phyloP scores from a whole-genome alignment of 2,329 filamentous ascomycete species.

The Calonectria pseudoreteaudii region DNA sequence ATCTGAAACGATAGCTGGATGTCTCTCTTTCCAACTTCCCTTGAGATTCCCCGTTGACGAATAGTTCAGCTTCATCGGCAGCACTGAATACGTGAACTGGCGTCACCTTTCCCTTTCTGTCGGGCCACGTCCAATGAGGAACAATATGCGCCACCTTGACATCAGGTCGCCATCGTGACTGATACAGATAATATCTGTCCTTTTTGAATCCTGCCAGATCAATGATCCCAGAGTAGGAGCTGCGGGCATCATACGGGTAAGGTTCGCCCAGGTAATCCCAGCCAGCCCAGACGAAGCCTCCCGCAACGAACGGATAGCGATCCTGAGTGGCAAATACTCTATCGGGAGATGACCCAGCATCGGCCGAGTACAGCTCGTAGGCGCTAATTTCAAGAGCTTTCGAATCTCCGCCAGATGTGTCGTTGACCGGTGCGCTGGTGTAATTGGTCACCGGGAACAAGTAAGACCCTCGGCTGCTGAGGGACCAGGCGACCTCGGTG shows the following conservation, averaged over 20 bases:
- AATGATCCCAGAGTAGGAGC: neutral
- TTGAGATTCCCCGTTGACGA: neutral
- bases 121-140: neutral
- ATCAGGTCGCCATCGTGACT: neutral
- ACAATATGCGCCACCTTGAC: neutral
- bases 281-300: neutral
- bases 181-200: neutral
- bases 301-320: neutral
- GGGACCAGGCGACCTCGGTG: neutral
- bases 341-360: neutral
- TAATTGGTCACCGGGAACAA: neutral
- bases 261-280: constrained; percentile 1
- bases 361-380: neutral
- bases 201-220: neutral
- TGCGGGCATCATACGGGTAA: neutral
- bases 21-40: neutral
- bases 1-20: neutral
- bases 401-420: neutral
- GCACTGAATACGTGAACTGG: neutral
- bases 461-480: neutral
- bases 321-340: neutral
- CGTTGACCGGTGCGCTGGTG: neutral
- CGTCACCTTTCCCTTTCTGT: neutral
- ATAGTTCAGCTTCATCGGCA: neutral
- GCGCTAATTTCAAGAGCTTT: neutral